These are phyloP conservation scores for Metschnikowia shivogae DNA, from an alignment of 805 yeast genomes.

Conservation along the genomic window DNA sequence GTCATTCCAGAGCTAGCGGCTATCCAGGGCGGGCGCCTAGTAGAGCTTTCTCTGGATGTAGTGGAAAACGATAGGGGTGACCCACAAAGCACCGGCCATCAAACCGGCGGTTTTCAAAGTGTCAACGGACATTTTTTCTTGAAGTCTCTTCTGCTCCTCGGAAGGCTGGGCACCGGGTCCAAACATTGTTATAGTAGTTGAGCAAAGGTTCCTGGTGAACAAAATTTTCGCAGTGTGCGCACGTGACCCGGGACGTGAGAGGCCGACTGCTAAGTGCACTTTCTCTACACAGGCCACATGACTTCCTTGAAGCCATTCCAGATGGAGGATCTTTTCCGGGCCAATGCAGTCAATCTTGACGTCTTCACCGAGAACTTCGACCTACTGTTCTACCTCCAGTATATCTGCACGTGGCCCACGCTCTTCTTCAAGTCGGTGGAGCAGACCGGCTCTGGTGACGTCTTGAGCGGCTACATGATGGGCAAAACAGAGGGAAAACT, in stretches of 20 bases:
- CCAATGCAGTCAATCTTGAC: conserved; percentile 79
- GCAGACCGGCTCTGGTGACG: conserved; percentile 3
- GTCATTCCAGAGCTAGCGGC: not conserved
- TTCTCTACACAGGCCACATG: conserved; percentile 41
- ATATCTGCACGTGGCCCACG: conserved; percentile 83
- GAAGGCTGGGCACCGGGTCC: conserved; percentile 45
- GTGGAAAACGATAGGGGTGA: conserved; percentile 52
- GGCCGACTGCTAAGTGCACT: too few species aligned
- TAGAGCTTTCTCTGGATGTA: conserved; percentile 48
- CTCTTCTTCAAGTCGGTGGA: conserved; percentile 74
- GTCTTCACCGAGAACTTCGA: conserved; percentile 90
- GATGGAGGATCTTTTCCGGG: conserved; percentile 73
- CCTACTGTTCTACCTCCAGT: conserved; percentile 76
- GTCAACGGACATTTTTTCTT: conserved; percentile 56
- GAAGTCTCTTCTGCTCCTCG: conserved; percentile 65
- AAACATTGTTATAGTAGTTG: conserved; percentile 26
- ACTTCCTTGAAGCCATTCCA: conserved; percentile 85
- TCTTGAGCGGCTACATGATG: conserved; percentile 74
- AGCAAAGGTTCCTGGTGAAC: not conserved
- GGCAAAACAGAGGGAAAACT: conserved; percentile 89
- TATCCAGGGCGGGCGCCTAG: not conserved
- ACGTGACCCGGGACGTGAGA: not conserved
- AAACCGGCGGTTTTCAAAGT: conserved; percentile 58
- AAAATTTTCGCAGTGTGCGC: conserved; percentile 2
- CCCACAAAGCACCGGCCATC: conserved; percentile 64